Percentiles rank a stretch among this genome's conserved stretches.
phyloP scores from a whole-genome alignment of 129 eudicot genomes.

The Centaurea solstitialis region DNA sequence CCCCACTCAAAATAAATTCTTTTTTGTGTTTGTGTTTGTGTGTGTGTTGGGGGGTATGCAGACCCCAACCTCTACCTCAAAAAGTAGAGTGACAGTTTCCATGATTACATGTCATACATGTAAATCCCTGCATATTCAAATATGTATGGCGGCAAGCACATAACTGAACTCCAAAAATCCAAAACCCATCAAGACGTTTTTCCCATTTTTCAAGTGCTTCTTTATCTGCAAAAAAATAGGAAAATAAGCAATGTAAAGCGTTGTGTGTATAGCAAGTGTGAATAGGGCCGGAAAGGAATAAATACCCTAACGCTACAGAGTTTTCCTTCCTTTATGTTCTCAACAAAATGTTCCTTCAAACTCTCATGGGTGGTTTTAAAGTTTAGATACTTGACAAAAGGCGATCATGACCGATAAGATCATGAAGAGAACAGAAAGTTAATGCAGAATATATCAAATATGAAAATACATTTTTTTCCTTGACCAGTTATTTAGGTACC shows the following conservation, averaged over 20 bases:
- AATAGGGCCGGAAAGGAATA: not conserved
- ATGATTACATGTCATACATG: constrained; percentile 46
- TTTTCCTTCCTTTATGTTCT: constrained; percentile 70
- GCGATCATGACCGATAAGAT: constrained; percentile 74
- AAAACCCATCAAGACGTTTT: constrained; percentile 87
- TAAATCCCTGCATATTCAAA: constrained; percentile 72
- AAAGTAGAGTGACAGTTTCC: not conserved
- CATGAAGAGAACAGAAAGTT: constrained; percentile 6
- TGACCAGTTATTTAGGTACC: not conserved
- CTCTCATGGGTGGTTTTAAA: constrained; percentile 79
- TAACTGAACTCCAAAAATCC: constrained; percentile 92
- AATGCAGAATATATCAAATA: not conserved
- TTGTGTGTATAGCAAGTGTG: not conserved
- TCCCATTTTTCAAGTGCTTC: constrained; percentile 86
- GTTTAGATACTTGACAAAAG: constrained; percentile 90
- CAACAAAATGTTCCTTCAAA: constrained; percentile 75
- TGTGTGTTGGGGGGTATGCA: no score
- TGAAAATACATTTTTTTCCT: not conserved
- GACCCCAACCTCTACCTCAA: not conserved
- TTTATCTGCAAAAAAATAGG: constrained; percentile 49
- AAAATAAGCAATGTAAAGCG: constrained; percentile 6
- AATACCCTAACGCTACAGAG: constrained; percentile 83
- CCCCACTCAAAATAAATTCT: not conserved
- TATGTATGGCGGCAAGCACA: constrained; percentile 65
- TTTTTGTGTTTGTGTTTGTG: not conserved